A percentile compares a stretch with the other conserved stretches of the same genome.
phyloP scores from a whole-genome alignment of 257 asterid species.

The Rauvolfia tetraphylla region DNA sequence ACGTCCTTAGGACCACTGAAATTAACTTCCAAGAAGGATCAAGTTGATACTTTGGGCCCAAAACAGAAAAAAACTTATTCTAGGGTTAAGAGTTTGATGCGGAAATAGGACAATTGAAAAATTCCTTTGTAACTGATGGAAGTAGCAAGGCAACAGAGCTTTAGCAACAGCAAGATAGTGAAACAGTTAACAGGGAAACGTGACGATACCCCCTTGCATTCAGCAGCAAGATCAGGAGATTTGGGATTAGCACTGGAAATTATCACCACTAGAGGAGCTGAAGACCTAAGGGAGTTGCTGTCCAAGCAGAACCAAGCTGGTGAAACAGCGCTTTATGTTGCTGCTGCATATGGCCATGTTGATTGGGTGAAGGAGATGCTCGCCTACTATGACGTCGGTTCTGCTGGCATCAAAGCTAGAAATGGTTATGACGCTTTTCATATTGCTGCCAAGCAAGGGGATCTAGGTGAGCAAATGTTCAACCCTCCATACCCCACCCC shows the following conservation, averaged over 20 bases:
- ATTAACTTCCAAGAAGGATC: background rate
- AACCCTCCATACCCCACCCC: too few relatives aligned
- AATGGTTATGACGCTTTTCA: conserved; percentile 79
- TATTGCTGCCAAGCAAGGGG: conserved; percentile 70
- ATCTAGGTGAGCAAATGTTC: conserved; percentile 41
- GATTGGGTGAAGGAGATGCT: conserved; percentile 57
- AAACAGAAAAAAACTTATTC: background rate
- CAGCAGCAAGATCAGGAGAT: conserved; percentile 59
- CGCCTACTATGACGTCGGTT: conserved; percentile 40
- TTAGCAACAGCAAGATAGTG: conserved; percentile 42
- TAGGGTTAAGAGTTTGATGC: background rate
- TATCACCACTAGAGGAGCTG: conserved; percentile 23
- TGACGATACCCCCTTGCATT: conserved; percentile 59
- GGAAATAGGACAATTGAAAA: background rate
- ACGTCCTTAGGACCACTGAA: too few relatives aligned
- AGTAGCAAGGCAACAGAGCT: conserved; percentile 25
- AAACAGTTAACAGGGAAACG: conserved; percentile 68
- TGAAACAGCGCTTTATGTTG: conserved; percentile 67
- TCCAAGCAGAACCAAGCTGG: conserved; percentile 66
- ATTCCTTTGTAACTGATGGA: background rate
- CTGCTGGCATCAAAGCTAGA: conserved; percentile 61
- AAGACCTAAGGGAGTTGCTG: conserved; percentile 36
- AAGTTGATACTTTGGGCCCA: background rate
- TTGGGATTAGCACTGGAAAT: conserved; percentile 44
- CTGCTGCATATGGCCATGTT: conserved; percentile 56